A percentile compares a stretch with the other conserved stretches of the same genome.
phyloP scores from a whole-genome alignment of 306 rosid species.

The Acacia acuminata region DNA sequence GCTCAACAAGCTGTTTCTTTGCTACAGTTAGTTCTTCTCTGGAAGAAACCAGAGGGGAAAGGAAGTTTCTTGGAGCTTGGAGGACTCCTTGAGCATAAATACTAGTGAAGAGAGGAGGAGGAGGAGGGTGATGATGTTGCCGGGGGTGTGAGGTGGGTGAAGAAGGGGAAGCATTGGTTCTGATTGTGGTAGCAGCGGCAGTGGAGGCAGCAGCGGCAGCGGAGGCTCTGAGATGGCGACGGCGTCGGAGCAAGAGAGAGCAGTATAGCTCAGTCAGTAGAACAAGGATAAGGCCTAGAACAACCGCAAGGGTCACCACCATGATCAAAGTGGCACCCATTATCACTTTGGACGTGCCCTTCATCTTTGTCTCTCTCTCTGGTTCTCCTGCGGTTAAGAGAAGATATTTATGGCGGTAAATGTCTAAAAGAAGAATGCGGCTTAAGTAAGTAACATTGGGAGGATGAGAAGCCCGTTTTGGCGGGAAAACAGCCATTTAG shows the following conservation, averaged over 20 bases:
- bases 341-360: constrained; percentile 75
- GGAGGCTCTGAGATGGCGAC: constrained; percentile 58
- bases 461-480: constrained; percentile 35
- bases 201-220: constrained; percentile 1
- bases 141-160: constrained; percentile 33
- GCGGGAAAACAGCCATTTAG: constrained; percentile 59
- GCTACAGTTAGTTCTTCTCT: constrained; percentile 44
- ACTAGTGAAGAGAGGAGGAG: constrained; percentile 45
- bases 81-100: constrained; percentile 66
- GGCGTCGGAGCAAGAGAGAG: constrained; percentile 75
- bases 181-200: constrained; percentile 2
- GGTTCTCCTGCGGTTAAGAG: not conserved
- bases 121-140: constrained; percentile 11
- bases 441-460: constrained; percentile 21
- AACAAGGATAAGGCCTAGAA: constrained; percentile 35
- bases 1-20: constrained; percentile 43
- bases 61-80: constrained; percentile 73
- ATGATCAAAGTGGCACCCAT: constrained; percentile 84
- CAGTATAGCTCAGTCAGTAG: constrained; percentile 91
- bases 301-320: constrained; percentile 82
- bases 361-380: constrained; percentile 43
- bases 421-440: not conserved
- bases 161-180: constrained; percentile 33
- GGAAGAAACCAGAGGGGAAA: constrained; percentile 51
- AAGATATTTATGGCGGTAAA: constrained; percentile 33